Conservation (phyloP, 352 stramenopile species). For the Phytophthora rubi region DNA sequence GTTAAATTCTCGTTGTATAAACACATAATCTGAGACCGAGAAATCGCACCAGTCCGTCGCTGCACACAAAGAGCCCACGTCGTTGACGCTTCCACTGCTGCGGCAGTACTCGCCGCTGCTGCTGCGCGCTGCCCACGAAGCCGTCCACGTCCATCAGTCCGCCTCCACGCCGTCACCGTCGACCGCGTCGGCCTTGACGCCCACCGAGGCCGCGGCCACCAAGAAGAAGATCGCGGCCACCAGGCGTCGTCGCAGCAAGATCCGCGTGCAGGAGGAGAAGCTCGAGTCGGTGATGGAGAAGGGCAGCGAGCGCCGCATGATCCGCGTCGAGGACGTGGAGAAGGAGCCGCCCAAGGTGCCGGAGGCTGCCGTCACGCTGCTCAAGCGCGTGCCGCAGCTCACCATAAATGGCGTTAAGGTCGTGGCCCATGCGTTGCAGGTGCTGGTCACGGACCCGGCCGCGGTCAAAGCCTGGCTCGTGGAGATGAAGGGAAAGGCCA, state of each 20-base stretch:
- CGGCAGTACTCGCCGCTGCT: constrained; percentile 31
- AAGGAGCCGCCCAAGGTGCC: constrained; percentile 79
- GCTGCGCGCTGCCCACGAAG: constrained; percentile 46
- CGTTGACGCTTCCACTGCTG: constrained; percentile 21
- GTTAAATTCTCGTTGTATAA: too few species aligned
- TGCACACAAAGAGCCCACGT: too few species aligned
- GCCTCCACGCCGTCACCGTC: neutral
- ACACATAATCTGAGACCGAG: too few species aligned
- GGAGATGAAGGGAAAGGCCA: constrained; percentile 81
- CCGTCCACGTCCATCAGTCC: constrained; percentile 1
- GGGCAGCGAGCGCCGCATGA: constrained; percentile 71
- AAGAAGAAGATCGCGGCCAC: constrained; percentile 85
- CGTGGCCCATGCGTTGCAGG: constrained; percentile 57
- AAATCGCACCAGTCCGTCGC: too few species aligned
- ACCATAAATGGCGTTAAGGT: constrained; percentile 58
- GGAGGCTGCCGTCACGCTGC: constrained; percentile 63
- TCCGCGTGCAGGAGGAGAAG: constrained; percentile 81
- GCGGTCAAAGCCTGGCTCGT: constrained; percentile 65
- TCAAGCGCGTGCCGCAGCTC: constrained; percentile 76
- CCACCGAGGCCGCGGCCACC: constrained; percentile 51
- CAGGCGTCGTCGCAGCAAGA: constrained; percentile 74
- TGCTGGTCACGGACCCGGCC: constrained; percentile 69
- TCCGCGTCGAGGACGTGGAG: constrained; percentile 37
- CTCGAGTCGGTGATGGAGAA: constrained; percentile 81
- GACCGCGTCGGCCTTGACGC: constrained; percentile 1